Base-by-base conservation (phyloP, 176 grass and related monocot species). In the Oryza officinalis region DNA sequence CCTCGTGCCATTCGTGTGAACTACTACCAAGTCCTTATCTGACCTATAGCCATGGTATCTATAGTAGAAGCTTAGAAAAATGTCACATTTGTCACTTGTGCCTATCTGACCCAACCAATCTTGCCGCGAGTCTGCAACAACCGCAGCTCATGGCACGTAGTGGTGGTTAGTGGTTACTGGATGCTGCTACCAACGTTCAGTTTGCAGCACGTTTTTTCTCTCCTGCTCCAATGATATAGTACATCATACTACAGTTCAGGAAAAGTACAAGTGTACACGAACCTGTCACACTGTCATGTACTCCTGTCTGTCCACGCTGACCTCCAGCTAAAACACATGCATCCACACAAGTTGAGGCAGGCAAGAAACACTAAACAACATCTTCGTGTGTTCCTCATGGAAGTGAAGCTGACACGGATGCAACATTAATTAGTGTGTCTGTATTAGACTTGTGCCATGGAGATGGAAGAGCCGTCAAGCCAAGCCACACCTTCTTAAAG, bases 391-490 rank as follows among this genome's bases (percentile, higher is more conserved):
- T 57, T 59, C 22, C 57, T 60, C 79, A 72, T 86, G 59, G 28
- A 78, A 65, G 27, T 0, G 64, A 67, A 4, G n/a, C 17, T 33
- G 13, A 12, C 25, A 17, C 10, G n/a, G 75, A 47, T 27, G 65
- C 5, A 27, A 30, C 4, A 30, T 61, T n/a, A n/a, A 37, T 9
- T 45, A 35, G 37, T 80, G 32, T 61, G 74, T 80, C 2, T 20
- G n/a, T 27, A 82, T 27, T 41, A 45, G 69, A 69, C 37, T 18
- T 40, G 73, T 81, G 65, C 27, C 73, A 15, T 52, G 44, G 26
- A 54, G 66, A 44, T 46, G 88, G 67, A 60, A 14, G 88, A 82
- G 74, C 45, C 84, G 84, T 90, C n/a, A 90, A 86, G 88, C 67
- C 20, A 47, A 41, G 76, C 78, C 5, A 74, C 59, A 43, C 57